Conservation (phyloP, 2,329 filamentous ascomycete genomes). For the Aureobasidium sp. region DNA sequence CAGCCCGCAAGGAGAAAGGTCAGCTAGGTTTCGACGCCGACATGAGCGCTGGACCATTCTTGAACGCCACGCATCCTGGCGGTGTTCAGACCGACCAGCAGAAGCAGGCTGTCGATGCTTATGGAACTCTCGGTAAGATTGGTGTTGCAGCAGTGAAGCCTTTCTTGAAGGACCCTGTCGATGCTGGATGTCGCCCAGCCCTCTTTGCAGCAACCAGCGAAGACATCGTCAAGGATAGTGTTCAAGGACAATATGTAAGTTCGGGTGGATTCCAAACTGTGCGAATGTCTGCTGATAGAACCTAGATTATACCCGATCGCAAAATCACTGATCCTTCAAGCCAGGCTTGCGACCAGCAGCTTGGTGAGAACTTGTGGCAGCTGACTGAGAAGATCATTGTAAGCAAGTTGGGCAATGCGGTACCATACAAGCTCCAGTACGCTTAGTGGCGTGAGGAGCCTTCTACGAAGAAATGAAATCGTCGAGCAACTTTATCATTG, state of each 20-base stretch:
- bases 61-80: constrained; percentile 44
- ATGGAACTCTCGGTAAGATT: constrained; percentile 39
- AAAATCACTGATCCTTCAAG: constrained; percentile 37
- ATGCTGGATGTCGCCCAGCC: constrained; percentile 39
- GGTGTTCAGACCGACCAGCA: constrained; percentile 41
- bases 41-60: constrained; percentile 28
- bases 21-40: constrained; percentile 26
- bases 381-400: constrained; percentile 37
- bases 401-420: constrained; percentile 29
- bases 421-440: constrained; percentile 4
- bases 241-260: constrained; percentile 36
- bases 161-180: constrained; percentile 43
- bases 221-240: constrained; percentile 34
- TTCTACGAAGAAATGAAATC: background rate
- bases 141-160: constrained; percentile 36
- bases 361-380: constrained; percentile 38
- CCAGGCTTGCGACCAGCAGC: constrained; percentile 34
- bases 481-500: background rate
- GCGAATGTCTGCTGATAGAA: background rate
- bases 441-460: background rate
- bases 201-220: constrained; percentile 41
- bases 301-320: constrained; percentile 37
- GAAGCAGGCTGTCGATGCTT: constrained; percentile 41
- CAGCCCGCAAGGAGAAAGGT: constrained; percentile 29
- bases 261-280: background rate